These are phyloP conservation scores for Dactylellina sp. DNA, from an alignment of 2,329 filamentous ascomycete genomes.

Conservation along the genomic window DNA sequence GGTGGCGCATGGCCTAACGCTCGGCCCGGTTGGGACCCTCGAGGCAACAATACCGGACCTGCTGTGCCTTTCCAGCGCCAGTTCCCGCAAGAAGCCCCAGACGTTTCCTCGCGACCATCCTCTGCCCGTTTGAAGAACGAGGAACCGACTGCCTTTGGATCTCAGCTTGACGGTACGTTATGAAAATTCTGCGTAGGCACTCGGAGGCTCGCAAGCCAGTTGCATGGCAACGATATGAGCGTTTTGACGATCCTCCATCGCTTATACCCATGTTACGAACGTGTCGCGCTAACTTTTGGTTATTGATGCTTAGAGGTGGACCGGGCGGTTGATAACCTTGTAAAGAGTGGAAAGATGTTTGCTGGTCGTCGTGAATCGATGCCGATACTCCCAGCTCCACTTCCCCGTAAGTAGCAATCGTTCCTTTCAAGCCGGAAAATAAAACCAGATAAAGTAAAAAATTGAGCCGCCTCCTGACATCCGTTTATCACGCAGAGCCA, in stretches of 20 bases:
- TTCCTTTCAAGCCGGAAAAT: slow-evolving; percentile 60
- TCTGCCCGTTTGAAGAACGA: slow-evolving; percentile 68
- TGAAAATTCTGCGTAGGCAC: neutral
- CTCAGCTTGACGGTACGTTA: slow-evolving; percentile 87
- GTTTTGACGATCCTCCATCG: slow-evolving; percentile 7
- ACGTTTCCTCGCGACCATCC: slow-evolving; percentile 41
- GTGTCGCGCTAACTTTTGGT: slow-evolving; percentile 38
- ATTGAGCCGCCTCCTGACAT: slow-evolving; percentile 59
- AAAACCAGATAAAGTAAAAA: neutral
- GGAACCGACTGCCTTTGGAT: slow-evolving; percentile 81
- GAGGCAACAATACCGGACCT: slow-evolving; percentile 43
- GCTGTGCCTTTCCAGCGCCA: slow-evolving; percentile 52
- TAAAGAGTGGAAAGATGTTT: slow-evolving; percentile 96
- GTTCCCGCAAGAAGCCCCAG: slow-evolving; percentile 46
- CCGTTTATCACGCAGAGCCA: slow-evolving; percentile 52
- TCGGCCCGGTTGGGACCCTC: slow-evolving; percentile 51
- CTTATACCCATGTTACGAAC: slow-evolving; percentile 13
- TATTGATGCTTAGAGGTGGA: slow-evolving; percentile 81
- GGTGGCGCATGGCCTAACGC: slow-evolving; percentile 54
- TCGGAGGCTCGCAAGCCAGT: slow-evolving; percentile 4
- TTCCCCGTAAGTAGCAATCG: slow-evolving; percentile 64
- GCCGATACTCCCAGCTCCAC: slow-evolving; percentile 71
- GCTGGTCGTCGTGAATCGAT: slow-evolving; percentile 83
- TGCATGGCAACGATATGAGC: slow-evolving; percentile 7
- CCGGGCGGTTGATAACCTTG: slow-evolving; percentile 90